phyloP scores from a whole-genome alignment of 2,329 filamentous ascomycete genomes.

The Diaporthe velutina region DNA sequence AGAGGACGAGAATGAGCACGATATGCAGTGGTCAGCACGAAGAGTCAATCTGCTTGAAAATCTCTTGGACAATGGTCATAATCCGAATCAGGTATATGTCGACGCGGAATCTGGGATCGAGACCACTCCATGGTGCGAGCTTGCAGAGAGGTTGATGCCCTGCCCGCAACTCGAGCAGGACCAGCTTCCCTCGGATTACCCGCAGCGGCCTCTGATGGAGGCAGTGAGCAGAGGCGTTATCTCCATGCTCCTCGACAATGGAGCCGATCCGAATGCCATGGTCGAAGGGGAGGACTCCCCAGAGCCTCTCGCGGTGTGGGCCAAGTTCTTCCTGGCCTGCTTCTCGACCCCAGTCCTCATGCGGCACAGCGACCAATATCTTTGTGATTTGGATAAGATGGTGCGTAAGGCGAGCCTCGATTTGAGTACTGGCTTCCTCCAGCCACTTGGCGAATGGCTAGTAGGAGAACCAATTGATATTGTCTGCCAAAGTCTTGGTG shows the following conservation, averaged over 20 bases:
- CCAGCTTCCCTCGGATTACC: neutral
- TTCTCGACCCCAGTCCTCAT: neutral
- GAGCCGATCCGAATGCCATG: neutral
- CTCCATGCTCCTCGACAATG: neutral
- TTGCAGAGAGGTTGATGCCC: neutral
- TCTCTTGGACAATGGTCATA: neutral
- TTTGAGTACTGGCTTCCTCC: neutral
- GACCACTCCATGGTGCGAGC: neutral
- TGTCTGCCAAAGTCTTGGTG: constrained; percentile 8
- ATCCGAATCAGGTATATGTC: neutral
- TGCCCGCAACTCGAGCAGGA: constrained; percentile 2
- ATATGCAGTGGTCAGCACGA: constrained; percentile 1
- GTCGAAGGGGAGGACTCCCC: constrained; percentile 11
- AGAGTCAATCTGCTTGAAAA: constrained; percentile 1
- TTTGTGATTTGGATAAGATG: neutral
- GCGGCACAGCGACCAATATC: neutral
- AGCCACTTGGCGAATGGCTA: neutral
- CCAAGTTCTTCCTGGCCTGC: constrained; percentile 3
- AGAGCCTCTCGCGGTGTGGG: neutral
- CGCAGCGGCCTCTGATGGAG: neutral
- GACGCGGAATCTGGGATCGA: neutral
- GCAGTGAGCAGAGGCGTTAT: neutral
- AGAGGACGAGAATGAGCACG: neutral
- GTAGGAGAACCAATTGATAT: constrained; percentile 12
- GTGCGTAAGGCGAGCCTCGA: neutral